Evolutionary conservation across 2,329 filamentous ascomycete species (phyloP).

Genomic region (Zymoseptoria brevis): DNA sequence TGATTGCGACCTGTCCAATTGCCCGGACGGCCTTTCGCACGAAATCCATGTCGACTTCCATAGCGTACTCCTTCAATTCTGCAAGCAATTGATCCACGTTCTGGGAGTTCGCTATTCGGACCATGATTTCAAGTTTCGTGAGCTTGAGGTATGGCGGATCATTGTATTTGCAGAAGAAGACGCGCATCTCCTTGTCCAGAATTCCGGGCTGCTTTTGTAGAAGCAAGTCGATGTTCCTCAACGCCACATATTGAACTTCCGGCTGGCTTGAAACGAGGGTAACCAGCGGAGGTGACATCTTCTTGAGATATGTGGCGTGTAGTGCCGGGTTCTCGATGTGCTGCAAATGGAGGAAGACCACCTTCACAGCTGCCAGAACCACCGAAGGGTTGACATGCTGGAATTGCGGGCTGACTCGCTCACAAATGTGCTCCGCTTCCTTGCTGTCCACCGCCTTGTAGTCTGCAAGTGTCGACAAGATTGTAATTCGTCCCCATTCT

Average conservation of each 20-base stretch:
- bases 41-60: conserved; percentile 99
- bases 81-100: conserved; percentile 92
- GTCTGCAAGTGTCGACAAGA: conserved; percentile 79
- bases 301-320: conserved; percentile 82
- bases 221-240: conserved; percentile 91
- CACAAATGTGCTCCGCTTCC: conserved; percentile 96
- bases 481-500: conserved; percentile 94
- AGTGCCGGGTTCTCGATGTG: conserved; percentile 64
- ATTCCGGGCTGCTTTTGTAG: conserved; percentile 95
- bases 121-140: conserved; percentile 98
- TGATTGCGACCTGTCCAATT: conserved; percentile 96
- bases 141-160: conserved; percentile 96
- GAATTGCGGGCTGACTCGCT: conserved; percentile 91
- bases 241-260: conserved; percentile 94
- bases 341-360: conserved; percentile 94
- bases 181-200: conserved; percentile 89
- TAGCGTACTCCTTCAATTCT: conserved; percentile 91
- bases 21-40: conserved; percentile 88
- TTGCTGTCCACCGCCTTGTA: conserved; percentile 83
- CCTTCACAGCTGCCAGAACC: conserved; percentile 93
- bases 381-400: conserved; percentile 98
- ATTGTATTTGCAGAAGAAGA: conserved; percentile 99
- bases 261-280: conserved; percentile 91
- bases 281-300: conserved; percentile 95
- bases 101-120: conserved; percentile 93